Evolutionary conservation across 2,329 filamentous ascomycete genomes (phyloP), one percentile per base, ranked within the genome.

Genomic region (Colletotrichum trifolii): DNA sequence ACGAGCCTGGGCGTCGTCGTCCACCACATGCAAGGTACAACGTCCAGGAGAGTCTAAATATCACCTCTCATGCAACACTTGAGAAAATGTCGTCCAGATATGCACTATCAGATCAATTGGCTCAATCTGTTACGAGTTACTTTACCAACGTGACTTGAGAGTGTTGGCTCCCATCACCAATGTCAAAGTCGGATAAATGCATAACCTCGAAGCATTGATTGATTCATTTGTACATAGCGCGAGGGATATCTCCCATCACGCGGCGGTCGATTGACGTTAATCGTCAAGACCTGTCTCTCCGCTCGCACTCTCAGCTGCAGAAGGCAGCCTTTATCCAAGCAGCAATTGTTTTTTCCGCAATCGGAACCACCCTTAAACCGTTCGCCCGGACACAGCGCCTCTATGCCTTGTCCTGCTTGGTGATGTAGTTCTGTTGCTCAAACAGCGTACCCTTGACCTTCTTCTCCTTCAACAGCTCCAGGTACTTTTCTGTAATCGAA

Each of bases 391-490:
- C 17, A 48, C 6, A 36, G 40, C n/a, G 34, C 25, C 11, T 50
- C 46, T 48, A 66, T 63, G 52, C 75, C 69, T 78, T 73, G 43
- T 80, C 78, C 72, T 81, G 76, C 81, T 89, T 84, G 56, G 82
- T 78, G 66, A 89, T 75, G 78, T 92, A 92, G 81, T 94, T 93
- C 75, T 91, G 89, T 80, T 94, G 91, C 74, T 93, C 81, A 72
- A 93, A 94, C 69, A 93, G 82, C 77, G 92, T 93, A 65, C 92
- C 92, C 81, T 88, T 90, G 76, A 95, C 85, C 80, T 92, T 91
- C 73, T 91, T 85, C 69, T 91, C 85, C 80, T 91, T 91, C 71
- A 96, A 81, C 71, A 95, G 82, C 78, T 93, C 86, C 68, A 96
- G 84, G 75, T 95, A 96, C 75, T 90, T 88, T 77, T 94, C 91